These are phyloP conservation scores for Mycena rebaudengoi DNA, from an alignment of 768 basidiomycete species.

Conservation along the genomic window DNA sequence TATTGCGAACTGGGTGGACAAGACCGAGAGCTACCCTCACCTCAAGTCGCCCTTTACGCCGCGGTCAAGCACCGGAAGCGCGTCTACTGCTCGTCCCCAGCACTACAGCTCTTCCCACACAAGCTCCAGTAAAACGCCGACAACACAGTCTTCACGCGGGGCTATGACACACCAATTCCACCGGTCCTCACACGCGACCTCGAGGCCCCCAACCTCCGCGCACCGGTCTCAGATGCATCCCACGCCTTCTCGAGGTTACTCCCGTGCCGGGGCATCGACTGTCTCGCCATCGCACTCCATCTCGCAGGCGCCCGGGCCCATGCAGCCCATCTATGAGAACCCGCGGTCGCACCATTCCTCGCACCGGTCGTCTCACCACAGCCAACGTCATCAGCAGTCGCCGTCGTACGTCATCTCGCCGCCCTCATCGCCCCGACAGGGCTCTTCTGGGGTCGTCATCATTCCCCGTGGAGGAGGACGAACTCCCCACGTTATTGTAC, in stretches of 20 bases:
- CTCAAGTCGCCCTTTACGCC: background rate
- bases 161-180: background rate
- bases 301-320: constrained; percentile 6
- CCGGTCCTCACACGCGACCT: background rate
- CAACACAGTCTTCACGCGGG: background rate
- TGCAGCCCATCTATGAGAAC: background rate
- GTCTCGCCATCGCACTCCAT: constrained; percentile 4
- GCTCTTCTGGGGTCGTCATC: too few relatives aligned
- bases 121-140: background rate
- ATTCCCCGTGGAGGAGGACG: too few relatives aligned
- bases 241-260: background rate
- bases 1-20: background rate
- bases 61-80: background rate
- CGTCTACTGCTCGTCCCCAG: background rate
- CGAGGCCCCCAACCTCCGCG: background rate
- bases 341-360: background rate
- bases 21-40: background rate
- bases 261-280: background rate
- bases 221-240: background rate
- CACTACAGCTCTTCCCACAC: background rate
- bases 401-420: background rate
- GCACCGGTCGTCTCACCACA: background rate
- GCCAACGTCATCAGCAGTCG: background rate
- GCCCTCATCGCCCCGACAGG: background rate
- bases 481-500: too few relatives aligned